These are phyloP conservation scores for Kwoniella mangroviensis DNA, from an alignment of 768 basidiomycete species.

Conservation along the genomic window DNA sequence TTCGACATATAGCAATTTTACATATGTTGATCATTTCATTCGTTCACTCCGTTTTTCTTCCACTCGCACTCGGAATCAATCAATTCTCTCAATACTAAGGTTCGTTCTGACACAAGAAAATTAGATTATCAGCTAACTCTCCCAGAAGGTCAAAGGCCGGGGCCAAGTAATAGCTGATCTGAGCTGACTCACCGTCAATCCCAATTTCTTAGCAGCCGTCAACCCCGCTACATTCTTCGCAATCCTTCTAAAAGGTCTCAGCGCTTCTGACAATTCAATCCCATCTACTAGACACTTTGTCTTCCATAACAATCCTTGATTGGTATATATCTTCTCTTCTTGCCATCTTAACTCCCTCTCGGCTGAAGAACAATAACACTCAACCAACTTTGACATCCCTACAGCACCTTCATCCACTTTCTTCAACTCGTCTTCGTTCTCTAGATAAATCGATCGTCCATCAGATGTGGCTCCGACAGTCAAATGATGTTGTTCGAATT, in stretches of 20 bases:
- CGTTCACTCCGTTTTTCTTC: too few relatives aligned
- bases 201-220: slow-evolving; percentile 47
- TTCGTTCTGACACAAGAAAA: background rate
- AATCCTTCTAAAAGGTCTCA: slow-evolving; percentile 39
- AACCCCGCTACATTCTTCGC: slow-evolving; percentile 51
- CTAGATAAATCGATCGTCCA: slow-evolving; percentile 23
- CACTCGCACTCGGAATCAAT: too few relatives aligned
- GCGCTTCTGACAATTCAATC: slow-evolving; percentile 42
- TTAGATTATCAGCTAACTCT: background rate
- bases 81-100: background rate
- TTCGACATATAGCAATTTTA: too few relatives aligned
- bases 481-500: slow-evolving; percentile 43
- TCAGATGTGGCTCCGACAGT: slow-evolving; percentile 31
- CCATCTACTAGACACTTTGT: slow-evolving; percentile 41
- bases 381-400: slow-evolving; percentile 43
- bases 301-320: slow-evolving; percentile 44
- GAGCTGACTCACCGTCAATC: slow-evolving; percentile 41
- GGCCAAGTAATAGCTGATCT: background rate
- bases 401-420: slow-evolving; percentile 29
- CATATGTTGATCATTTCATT: too few relatives aligned
- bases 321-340: slow-evolving; percentile 42
- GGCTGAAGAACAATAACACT: slow-evolving; percentile 26
- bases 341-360: slow-evolving; percentile 38
- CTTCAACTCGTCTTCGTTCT: slow-evolving; percentile 37
- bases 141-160: background rate